phyloP scores from a whole-genome alignment of 176 grass and related monocot genomes.

The Avena sativa region DNA sequence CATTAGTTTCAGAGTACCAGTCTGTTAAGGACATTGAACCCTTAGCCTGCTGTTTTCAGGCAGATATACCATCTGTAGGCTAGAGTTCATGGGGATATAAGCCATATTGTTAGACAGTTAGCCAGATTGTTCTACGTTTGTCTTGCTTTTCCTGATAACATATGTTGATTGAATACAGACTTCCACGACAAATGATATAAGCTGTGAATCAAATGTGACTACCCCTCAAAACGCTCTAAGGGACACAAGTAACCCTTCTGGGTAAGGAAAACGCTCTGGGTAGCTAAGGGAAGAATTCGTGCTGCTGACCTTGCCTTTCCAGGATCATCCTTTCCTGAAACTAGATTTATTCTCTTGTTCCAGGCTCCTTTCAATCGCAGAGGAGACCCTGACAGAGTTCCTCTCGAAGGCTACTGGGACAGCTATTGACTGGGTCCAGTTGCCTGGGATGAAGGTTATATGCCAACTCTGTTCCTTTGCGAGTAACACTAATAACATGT shows the following conservation, averaged over 20 bases:
- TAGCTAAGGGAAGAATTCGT: not conserved
- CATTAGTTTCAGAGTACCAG: not conserved
- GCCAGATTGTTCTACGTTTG: not conserved
- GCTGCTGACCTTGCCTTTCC: not conserved
- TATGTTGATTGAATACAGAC: constrained; percentile 44
- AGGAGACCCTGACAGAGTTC: constrained; percentile 99
- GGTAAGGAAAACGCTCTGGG: constrained; percentile 52
- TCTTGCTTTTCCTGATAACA: constrained; percentile 32
- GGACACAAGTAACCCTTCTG: constrained; percentile 97
- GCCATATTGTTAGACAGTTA: not conserved
- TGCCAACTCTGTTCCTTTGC: constrained; percentile 10
- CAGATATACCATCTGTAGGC: not conserved
- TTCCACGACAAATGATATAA: constrained; percentile 83
- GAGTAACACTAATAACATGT: not conserved
- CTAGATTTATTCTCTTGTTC: constrained; percentile 24
- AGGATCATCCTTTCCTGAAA: not conserved
- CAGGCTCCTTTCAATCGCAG: constrained; percentile 90
- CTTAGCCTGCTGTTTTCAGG: not conserved
- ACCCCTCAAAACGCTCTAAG: constrained; percentile 85
- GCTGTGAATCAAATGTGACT: constrained; percentile 92
- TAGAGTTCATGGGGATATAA: not conserved
- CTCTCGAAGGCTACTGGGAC: constrained; percentile 99
- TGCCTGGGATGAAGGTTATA: constrained; percentile 98
- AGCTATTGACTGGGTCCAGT: constrained; percentile 99
- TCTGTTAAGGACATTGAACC: not conserved